Evolutionary conservation across 1,284 basidiomycete genomes (phyloP).

Genomic region (Tilletia setariae): DNA sequence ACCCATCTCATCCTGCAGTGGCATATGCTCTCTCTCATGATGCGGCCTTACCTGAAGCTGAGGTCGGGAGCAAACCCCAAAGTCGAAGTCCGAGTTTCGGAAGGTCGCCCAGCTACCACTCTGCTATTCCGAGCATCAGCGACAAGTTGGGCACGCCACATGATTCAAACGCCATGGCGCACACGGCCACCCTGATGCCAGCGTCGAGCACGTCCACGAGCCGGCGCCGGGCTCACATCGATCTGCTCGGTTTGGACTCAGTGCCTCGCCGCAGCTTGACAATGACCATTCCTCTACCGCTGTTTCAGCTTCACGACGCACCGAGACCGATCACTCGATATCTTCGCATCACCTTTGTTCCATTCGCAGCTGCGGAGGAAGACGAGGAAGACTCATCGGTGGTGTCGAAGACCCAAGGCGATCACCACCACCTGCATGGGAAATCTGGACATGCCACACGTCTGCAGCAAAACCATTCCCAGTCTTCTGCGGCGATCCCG

Average conservation of each 20-base stretch:
- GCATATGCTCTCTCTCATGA: too few relatives aligned
- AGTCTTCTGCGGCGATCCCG: neutral
- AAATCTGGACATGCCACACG: neutral
- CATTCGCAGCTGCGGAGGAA: conserved; percentile 22
- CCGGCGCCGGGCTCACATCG: neutral
- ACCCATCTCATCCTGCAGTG: neutral
- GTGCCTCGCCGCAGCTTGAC: conserved; percentile 35
- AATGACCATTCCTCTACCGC: conserved; percentile 43
- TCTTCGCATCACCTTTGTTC: conserved; percentile 37
- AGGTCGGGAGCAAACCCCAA: neutral
- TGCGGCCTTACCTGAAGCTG: neutral
- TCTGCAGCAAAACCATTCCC: neutral
- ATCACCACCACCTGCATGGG: neutral
- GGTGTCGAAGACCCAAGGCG: neutral
- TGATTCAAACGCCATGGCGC: neutral
- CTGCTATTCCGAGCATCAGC: neutral
- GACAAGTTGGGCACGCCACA: too few relatives aligned
- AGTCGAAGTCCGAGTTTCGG: conserved; percentile 7
- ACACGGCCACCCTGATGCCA: neutral
- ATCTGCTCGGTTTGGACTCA: conserved; percentile 31
- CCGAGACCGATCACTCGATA: conserved; percentile 26
- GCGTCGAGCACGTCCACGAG: neutral
- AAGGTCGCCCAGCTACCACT: neutral
- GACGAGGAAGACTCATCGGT: neutral
- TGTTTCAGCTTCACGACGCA: conserved; percentile 20